Conservation (phyloP, 1,139 yeast species). For the Trichomonascaceae sp. region DNA sequence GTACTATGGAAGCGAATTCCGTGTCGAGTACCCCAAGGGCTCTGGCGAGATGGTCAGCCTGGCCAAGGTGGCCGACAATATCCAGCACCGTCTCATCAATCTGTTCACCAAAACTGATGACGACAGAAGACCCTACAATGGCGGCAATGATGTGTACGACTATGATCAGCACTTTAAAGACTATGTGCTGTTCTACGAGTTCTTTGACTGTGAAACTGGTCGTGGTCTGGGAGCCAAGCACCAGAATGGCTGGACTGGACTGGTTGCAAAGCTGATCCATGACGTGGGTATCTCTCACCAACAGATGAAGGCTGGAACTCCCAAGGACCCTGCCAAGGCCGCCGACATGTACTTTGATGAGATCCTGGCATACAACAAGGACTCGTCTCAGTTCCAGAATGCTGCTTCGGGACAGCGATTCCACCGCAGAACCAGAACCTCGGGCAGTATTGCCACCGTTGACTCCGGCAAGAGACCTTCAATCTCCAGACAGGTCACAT, state of each 20-base stretch:
- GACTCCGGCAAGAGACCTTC: background rate
- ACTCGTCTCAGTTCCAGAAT: background rate
- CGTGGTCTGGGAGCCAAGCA: constrained; percentile 92
- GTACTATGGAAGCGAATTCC: constrained; percentile 78
- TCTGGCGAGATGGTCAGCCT: constrained; percentile 63
- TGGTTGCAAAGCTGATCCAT: constrained; percentile 86
- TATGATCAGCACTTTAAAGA: constrained; percentile 67
- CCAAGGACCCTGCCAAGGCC: constrained; percentile 25
- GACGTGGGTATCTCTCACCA: constrained; percentile 60
- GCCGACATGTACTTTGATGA: constrained; percentile 30
- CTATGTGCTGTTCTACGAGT: constrained; percentile 71
- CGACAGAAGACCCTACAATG: constrained; percentile 65
- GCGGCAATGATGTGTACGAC: constrained; percentile 46
- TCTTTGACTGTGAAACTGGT: constrained; percentile 92
- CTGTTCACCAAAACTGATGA: constrained; percentile 59
- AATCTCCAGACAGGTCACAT: background rate
- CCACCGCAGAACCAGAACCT: background rate
- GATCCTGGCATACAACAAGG: constrained; percentile 9
- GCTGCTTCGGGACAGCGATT: background rate
- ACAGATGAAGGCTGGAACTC: constrained; percentile 15
- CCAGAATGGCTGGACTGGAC: constrained; percentile 96
- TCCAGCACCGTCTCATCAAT: constrained; percentile 77
- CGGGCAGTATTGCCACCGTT: background rate
- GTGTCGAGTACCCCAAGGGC: constrained; percentile 84
- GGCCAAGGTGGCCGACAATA: constrained; percentile 86